phyloP scores from a whole-genome alignment of 768 basidiomycete genomes.

The Russula brevipes region DNA sequence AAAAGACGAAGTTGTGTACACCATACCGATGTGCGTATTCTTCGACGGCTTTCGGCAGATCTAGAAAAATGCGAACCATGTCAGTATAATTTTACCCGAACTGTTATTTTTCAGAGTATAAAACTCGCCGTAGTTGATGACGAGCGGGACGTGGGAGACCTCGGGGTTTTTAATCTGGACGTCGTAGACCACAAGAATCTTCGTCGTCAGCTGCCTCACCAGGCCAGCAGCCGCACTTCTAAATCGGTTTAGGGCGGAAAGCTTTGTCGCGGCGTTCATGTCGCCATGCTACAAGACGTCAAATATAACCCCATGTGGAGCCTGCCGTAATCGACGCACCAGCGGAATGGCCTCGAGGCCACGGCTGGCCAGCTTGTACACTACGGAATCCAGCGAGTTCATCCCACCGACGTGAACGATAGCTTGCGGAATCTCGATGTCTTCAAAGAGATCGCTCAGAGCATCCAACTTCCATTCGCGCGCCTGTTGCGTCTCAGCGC shows the following conservation, averaged over 20 bases:
- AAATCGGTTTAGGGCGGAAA: constrained; percentile 83
- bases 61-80: constrained; percentile 35
- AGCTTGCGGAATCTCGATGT: constrained; percentile 72
- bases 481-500: constrained; percentile 78
- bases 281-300: constrained; percentile 67
- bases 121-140: constrained; percentile 85
- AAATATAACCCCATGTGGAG: constrained; percentile 6
- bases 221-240: constrained; percentile 51
- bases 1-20: neutral
- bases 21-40: constrained; percentile 90
- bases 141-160: constrained; percentile 82
- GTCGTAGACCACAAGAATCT: constrained; percentile 88
- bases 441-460: constrained; percentile 83
- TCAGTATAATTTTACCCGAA: neutral
- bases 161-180: constrained; percentile 89
- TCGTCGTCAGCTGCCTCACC: constrained; percentile 61
- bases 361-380: constrained; percentile 82
- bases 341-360: constrained; percentile 85
- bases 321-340: constrained; percentile 43
- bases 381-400: constrained; percentile 79
- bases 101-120: neutral
- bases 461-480: constrained; percentile 95
- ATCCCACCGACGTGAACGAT: constrained; percentile 88
- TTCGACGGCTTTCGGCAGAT: constrained; percentile 91
- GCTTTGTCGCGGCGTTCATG: constrained; percentile 78